Base-by-base conservation (phyloP, 805 yeast genomes). In the Lachancea kluyveri region DNA sequence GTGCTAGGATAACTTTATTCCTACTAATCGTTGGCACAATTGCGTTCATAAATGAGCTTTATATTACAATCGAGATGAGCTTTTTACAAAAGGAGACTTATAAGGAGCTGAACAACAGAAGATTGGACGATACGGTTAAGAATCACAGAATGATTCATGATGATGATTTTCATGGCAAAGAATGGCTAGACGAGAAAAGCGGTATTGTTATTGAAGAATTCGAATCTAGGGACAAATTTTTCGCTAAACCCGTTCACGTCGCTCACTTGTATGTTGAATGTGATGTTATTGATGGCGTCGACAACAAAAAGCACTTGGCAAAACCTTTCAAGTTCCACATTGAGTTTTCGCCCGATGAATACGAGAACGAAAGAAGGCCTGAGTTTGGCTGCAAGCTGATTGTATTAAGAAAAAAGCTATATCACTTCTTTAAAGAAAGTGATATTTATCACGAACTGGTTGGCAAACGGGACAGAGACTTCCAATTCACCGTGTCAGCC, bases 341-440 rank as follows among this genome's bases (percentile, higher is more conserved):
- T 43, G 94, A 83, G 50, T 84, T 84, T 55, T 74, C 83, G 18
- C 92, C 94, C 0, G 88, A 79, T 44, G 94, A 84, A 46, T 83
- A 74, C 50, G 75, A 74, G 39, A 53, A 53, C 20, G 60, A 58
- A 43, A 70, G 70, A 39, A 72, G 82, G 35, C 79, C 77, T 4
- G 88, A 74, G 37, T 68, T 65, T 30, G 94, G 94, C 1, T 74
- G 88, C 7, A 72, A 78, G 12, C 65, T 88, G 20, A 68, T 64
- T 11, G 74, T 78, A 41, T 64, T 86, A 34, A 68, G 86, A 40
- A 43, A 54, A 2, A 79, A 76, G 49, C 57, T 78, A 3, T 67
- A 77, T 21, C 59, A 65, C 24, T 63, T 82, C 39, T 71, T 80
- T 43, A 65, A 67, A 36, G 74, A 73, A 32, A 60, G 63, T 0